Conservation (phyloP, 495 filamentous ascomycete genomes). For the Annulohypoxylon maeteangense region DNA sequence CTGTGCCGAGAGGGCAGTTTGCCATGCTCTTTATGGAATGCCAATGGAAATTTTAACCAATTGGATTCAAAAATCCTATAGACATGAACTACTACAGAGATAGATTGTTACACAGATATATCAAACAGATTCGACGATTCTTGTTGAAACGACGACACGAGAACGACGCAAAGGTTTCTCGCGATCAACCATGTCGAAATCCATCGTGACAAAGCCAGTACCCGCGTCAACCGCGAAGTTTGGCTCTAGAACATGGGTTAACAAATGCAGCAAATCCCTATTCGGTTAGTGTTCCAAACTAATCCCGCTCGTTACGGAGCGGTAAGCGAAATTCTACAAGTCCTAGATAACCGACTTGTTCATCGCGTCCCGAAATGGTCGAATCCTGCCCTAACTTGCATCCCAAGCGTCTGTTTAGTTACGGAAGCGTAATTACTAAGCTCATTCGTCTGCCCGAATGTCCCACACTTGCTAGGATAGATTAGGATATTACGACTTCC, state of each 20-base stretch:
- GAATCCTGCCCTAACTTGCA: conserved; percentile 4
- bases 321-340: neutral
- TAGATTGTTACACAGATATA: neutral
- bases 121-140: neutral
- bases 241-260: conserved; percentile 4
- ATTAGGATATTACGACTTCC: conserved; percentile 11
- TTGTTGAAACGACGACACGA: too few relatives aligned
- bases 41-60: neutral
- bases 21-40: neutral
- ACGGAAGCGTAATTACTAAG: conserved; percentile 10
- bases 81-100: neutral
- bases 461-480: conserved; percentile 8
- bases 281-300: neutral
- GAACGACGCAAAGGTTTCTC: neutral
- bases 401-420: neutral
- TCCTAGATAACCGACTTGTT: neutral
- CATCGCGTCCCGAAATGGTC: neutral
- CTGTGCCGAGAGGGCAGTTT: neutral
- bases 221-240: conserved; percentile 8
- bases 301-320: conserved; percentile 10
- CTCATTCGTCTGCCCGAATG: neutral
- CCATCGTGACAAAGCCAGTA: neutral
- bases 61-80: neutral
- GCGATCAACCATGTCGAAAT: neutral
- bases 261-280: conserved; percentile 7